Evolutionary conservation across 2,329 filamentous ascomycete genomes (phyloP).

Genomic region (Paracoccidioides lutzii): DNA sequence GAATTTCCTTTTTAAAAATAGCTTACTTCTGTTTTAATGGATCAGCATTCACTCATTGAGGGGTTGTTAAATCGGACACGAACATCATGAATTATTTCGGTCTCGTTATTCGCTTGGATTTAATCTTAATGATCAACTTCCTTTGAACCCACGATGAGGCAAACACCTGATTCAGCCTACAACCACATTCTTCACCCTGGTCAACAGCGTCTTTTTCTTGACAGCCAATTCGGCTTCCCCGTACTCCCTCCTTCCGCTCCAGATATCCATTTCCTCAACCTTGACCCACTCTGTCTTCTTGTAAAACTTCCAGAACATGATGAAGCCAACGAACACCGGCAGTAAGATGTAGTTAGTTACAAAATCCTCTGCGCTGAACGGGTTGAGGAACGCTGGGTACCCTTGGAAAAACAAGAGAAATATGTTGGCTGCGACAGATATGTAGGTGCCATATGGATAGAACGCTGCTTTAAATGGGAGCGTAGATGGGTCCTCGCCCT

Average conservation of each 20-base stretch:
- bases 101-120: no score
- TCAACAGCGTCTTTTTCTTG: conserved; percentile 10
- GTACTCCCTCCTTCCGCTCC: conserved; percentile 22
- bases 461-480: conserved; percentile 38
- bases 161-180: conserved; percentile 13
- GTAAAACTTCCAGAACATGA: conserved; percentile 35
- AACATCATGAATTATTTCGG: no score
- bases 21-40: neutral
- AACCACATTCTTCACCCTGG: conserved; percentile 13
- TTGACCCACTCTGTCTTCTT: conserved; percentile 26
- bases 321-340: conserved; percentile 37
- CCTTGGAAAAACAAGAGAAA: conserved; percentile 41
- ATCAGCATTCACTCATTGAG: neutral
- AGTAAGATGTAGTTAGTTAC: conserved; percentile 45
- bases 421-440: conserved; percentile 36
- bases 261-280: conserved; percentile 28
- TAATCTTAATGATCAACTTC: no score
- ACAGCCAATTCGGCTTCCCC: conserved; percentile 7
- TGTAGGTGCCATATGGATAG: conserved; percentile 41
- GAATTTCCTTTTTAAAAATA: neutral
- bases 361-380: conserved; percentile 39
- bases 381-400: conserved; percentile 40
- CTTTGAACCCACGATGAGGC: no score
- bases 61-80: no score
- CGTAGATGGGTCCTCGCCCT: conserved; percentile 25